Base-by-base conservation (phyloP, 495 filamentous ascomycete genomes). In the Penicillium simplicissimum region DNA sequence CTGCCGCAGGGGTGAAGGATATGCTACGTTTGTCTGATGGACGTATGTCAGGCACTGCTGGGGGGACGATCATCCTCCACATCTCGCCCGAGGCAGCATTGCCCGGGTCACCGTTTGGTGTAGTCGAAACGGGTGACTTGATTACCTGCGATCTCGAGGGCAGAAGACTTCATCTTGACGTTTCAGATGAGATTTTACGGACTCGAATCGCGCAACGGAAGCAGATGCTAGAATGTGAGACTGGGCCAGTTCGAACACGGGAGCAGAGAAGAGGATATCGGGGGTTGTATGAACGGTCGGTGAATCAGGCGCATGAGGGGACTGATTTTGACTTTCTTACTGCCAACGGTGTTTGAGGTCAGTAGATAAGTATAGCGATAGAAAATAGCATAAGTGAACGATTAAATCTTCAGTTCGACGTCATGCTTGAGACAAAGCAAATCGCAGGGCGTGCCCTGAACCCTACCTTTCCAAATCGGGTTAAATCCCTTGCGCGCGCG, bases 1-100 rank as follows among this genome's bases (percentile, higher is more conserved):
- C 81, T 0, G 74, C 71, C 2, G 65, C 70, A n/a, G 87, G 87
- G 0, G 84, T 88, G 0, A 71, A 70, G 45, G 87, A 89, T 69
- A 90, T 90, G 87, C 69, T 90, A 40, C 74, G 87, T 0, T 69
- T 90, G 1, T 86, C 83, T 0, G 87, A 90, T 64, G 87, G 87
- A 0, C 70, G 87, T 13, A 89, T 90, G 85, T 86, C 82, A 37
- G 87, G 87, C 0, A 90, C 87, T 0, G 87, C 87, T 0, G 87
- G 85, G 0, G 87, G 87, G 1, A 89, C 85, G 0, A 87, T 90
- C n/a, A 76, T 88, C 0, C 71, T 90, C 40, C 87, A 89, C 67
- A 78, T 89, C 3, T 83, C 82, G 17, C 87, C 87, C 0, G 87
- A 90, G 68, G 80, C 83, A 36, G 85, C 78, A 5, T 67, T 85